Base-by-base conservation (phyloP, 345 rosid species). In the Populus pruinosa region DNA sequence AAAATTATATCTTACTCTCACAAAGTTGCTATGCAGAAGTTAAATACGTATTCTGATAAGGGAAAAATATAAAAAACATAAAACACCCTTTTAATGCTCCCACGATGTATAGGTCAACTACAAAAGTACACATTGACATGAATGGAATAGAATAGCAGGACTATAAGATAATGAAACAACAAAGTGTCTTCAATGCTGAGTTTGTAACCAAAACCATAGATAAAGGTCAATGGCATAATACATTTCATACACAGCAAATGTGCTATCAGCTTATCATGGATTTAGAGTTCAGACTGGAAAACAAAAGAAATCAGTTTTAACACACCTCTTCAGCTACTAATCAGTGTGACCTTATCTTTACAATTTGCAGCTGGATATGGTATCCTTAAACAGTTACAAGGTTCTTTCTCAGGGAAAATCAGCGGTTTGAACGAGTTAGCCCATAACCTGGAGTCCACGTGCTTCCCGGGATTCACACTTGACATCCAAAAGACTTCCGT, bases 381-480 rank as follows among this genome's bases (percentile, higher is more conserved):
- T 50, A n/a, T 25, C 56, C 11, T 49, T 29, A 38, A 13, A 20
- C 47, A 62, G 53, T 50, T 55, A 35, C 13, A n/a, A 36, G 23
- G 62, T 35, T 18, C 25, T 44, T 23, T 3, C 25, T 47, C 21
- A 20, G 44, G 67, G 55, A 35, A 39, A 49, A 53, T 21, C 33
- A n/a, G 72, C 31, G 14, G 44, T 63, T 73, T 56, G 63, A 13
- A 72, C 39, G 62, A 56, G 67, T 77, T 33, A 23, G 62, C 39
- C 31, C 59, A 44, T 4, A 35, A 16, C 21, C 25, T 68, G 18
- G 49, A 25, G 50, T 67, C 55, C 25, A 74, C 18, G 33, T 44
- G 25, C 36, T 29, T 64, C 33, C 25, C 27, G 29, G 25, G 33
- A 62, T 31, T 31, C 21, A 49, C 62, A 29, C 23, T 72, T 39